Base-by-base conservation (phyloP, 257 asterid genomes). In the Salvia splendens region DNA sequence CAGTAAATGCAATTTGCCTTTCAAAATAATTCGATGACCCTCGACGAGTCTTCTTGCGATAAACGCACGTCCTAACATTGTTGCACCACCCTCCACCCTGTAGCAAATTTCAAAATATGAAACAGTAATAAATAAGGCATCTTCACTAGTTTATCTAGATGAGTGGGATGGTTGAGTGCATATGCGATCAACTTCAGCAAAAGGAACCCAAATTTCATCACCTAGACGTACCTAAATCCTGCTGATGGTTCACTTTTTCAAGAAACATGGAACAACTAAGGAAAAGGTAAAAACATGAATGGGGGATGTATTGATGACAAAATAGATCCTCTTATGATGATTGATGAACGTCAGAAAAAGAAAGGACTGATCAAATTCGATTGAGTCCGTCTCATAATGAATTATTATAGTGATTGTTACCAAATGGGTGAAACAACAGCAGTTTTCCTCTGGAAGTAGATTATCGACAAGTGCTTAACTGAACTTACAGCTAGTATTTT, bases 41-140 rank as follows among this genome's bases (percentile, higher is more conserved):
- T 20, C 83, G 84, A 1, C 77, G 81, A 2, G 89, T 81, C 52
- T 55, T 86, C 57, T 84, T 87, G 66, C 87, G 87, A 75, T 73
- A 84, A 50, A 82, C 82, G 36, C 84, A 79, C 6, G 74, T 14
- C 43, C 85, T 79, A 53, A 86, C 51, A 70, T 47, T 80, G 74
- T 88, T 88, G 75, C 97, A 91, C 97, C 97, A 91, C 30, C 97
- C 97, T 72, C 98, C 98, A 11, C 98, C 98, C 98, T 92, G 86
- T 61, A 75, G 68, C 43, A 36, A 66, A 59, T 65, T 8, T 12
- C 72, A 61, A 51, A 61, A 24, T 28, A 11, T 8, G 43, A 30
- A 54, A 65, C 62, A 56, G 16, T 32, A 41, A 14, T 24, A 61
- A 38, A 24, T 5, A 51, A 63, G 3, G 28, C 35, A 51, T 51